Percentiles rank a stretch among this genome's conserved stretches.
Evolutionary conservation across 352 stramenopile genomes (phyloP).

Genomic region (Pythium chondricola): DNA sequence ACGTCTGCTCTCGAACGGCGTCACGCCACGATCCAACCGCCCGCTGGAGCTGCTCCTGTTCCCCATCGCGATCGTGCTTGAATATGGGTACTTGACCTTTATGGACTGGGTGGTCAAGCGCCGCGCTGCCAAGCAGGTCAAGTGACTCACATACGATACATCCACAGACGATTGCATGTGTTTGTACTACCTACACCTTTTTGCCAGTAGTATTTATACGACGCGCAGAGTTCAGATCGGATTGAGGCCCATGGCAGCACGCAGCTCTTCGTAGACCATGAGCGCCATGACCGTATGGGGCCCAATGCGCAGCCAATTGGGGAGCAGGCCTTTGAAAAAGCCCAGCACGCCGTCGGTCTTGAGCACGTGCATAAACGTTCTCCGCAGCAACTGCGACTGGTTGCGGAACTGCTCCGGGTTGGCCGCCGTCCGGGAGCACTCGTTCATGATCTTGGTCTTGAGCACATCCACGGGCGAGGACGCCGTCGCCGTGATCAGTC

Average conservation of each 20-base stretch:
- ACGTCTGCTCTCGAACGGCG: constrained; percentile 52
- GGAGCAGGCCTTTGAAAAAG: constrained; percentile 76
- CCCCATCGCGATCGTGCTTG: constrained; percentile 10
- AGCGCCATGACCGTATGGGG: constrained; percentile 77
- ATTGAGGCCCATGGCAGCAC: constrained; percentile 38
- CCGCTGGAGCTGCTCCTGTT: constrained; percentile 51
- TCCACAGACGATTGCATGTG: too few relatives aligned
- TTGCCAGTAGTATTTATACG: neutral
- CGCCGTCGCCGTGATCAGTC: constrained; percentile 55
- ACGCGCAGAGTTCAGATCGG: constrained; percentile 29
- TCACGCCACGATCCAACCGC: constrained; percentile 55
- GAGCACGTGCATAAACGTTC: constrained; percentile 44
- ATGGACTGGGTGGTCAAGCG: constrained; percentile 32
- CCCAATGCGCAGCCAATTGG: constrained; percentile 67
- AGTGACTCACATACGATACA: neutral
- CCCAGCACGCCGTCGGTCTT: constrained; percentile 49
- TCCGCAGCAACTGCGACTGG: constrained; percentile 36
- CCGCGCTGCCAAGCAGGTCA: constrained; percentile 32
- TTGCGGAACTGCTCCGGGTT: constrained; percentile 22
- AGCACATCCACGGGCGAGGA: constrained; percentile 77
- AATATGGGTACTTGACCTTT: constrained; percentile 11
- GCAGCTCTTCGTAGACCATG: constrained; percentile 68
- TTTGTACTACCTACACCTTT: neutral
- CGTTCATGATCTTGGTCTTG: constrained; percentile 86
- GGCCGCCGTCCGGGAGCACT: constrained; percentile 37